Conservation (phyloP, 768 basidiomycete genomes). For the Calocera cornea region DNA sequence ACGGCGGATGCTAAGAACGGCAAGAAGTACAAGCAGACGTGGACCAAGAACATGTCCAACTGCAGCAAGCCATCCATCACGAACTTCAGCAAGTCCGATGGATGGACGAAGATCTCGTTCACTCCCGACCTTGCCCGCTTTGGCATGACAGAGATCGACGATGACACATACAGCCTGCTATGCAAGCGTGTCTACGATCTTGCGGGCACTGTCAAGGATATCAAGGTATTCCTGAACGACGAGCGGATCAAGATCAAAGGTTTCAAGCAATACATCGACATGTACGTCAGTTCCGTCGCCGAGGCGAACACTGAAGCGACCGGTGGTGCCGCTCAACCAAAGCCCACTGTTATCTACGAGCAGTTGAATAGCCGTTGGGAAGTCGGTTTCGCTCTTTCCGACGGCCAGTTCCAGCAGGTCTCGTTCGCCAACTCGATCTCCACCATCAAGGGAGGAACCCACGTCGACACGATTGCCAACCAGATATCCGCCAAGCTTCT, state of each 20-base stretch:
- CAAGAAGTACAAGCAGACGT: conserved; percentile 92
- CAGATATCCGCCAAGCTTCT: conserved; percentile 79
- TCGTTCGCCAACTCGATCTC: conserved; percentile 97
- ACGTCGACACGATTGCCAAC: conserved; percentile 73
- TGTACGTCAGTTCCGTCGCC: conserved; percentile 72
- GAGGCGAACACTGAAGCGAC: conserved; percentile 54
- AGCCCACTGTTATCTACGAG: conserved; percentile 74
- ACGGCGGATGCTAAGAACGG: conserved; percentile 76
- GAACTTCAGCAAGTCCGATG: conserved; percentile 73
- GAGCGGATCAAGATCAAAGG: conserved; percentile 83
- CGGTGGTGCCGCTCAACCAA: conserved; percentile 65
- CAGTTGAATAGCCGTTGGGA: conserved; percentile 77
- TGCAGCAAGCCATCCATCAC: conserved; percentile 87
- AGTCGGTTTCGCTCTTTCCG: conserved; percentile 85
- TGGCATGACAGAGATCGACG: conserved; percentile 82
- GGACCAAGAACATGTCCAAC: conserved; percentile 84
- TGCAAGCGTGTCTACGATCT: conserved; percentile 93
- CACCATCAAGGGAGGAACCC: conserved; percentile 91
- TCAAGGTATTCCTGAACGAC: conserved; percentile 89
- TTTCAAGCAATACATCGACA: conserved; percentile 94
- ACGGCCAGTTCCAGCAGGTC: conserved; percentile 83
- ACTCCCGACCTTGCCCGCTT: conserved; percentile 84
- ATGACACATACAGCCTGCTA: conserved; percentile 76
- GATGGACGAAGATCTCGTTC: conserved; percentile 88
- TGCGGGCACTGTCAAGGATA: conserved; percentile 84